Evolutionary conservation across 768 basidiomycete species (phyloP).

Genomic region (Rhizopogon salebrosus): DNA sequence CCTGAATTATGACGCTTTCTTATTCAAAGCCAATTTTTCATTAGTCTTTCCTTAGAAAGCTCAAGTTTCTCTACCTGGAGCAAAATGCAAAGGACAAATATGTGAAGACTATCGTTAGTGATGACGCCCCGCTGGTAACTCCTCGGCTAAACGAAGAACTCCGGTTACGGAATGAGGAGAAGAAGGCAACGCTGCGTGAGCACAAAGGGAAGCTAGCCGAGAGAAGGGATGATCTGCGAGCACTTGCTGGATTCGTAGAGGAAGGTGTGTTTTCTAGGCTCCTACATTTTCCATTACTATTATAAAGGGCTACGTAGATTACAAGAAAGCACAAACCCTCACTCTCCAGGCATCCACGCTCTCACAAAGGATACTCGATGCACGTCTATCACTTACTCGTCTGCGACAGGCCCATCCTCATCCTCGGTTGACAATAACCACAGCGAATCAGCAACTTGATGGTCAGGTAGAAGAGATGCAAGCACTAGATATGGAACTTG

Average conservation of each 20-base stretch:
- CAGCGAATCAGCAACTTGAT: slow-evolving; percentile 69
- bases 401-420: slow-evolving; percentile 78
- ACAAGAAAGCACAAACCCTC: slow-evolving; percentile 46
- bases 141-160: slow-evolving; percentile 75
- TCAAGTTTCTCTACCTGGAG: slow-evolving; percentile 87
- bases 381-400: slow-evolving; percentile 72
- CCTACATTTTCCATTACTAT: not conserved
- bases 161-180: slow-evolving; percentile 53
- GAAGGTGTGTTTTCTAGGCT: slow-evolving; percentile 39
- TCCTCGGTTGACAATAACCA: slow-evolving; percentile 70
- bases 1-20: not conserved
- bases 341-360: slow-evolving; percentile 53
- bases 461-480: slow-evolving; percentile 81
- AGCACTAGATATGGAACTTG: slow-evolving; percentile 59
- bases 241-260: slow-evolving; percentile 64
- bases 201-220: slow-evolving; percentile 60
- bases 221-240: slow-evolving; percentile 56
- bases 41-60: slow-evolving; percentile 71
- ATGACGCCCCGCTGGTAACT: slow-evolving; percentile 77
- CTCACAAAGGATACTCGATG: slow-evolving; percentile 76
- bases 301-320: slow-evolving; percentile 40
- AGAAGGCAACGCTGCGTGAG: slow-evolving; percentile 63
- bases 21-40: not conserved
- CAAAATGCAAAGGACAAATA: slow-evolving; percentile 90
- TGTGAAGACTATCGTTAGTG: slow-evolving; percentile 79